A percentile compares a stretch with the other conserved stretches of the same genome.
These are phyloP conservation scores for Nepenthes gracilis DNA, from an alignment of 148 eudicot genomes.

Conservation along the genomic window DNA sequence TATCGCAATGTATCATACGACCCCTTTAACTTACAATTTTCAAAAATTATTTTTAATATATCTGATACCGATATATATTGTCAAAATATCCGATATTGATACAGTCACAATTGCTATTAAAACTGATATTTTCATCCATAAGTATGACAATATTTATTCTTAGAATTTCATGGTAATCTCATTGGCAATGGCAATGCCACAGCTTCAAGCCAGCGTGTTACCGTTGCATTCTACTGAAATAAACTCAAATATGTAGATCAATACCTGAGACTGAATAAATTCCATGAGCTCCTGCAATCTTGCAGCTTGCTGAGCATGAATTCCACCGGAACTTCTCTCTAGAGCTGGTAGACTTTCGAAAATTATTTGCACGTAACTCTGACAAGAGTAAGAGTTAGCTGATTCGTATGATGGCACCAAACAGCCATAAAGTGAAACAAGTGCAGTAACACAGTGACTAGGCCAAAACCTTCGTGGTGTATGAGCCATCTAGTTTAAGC, in stretches of 20 bases:
- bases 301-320: conserved; percentile 80
- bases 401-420: conserved; percentile 5
- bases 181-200: too few relatives aligned
- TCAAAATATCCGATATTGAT: too few relatives aligned
- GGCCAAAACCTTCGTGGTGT: conserved; percentile 75
- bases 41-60: too few relatives aligned
- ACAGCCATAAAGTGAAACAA: background rate
- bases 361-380: conserved; percentile 84
- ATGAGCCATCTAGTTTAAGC: conserved; percentile 76
- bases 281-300: conserved; percentile 87
- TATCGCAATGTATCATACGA: too few relatives aligned
- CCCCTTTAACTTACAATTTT: too few relatives aligned
- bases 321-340: conserved; percentile 68
- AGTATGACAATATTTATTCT: too few relatives aligned
- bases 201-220: too few relatives aligned
- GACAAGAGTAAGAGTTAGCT: conserved; percentile 11
- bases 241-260: background rate
- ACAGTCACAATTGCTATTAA: too few relatives aligned
- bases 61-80: too few relatives aligned
- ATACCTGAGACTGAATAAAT: conserved; percentile 83
- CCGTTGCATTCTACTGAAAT: too few relatives aligned
- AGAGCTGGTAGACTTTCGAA: conserved; percentile 61
- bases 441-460: background rate
- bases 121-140: too few relatives aligned
- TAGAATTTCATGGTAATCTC: too few relatives aligned